phyloP scores from a whole-genome alignment of 2,329 filamentous ascomycete genomes.

The Neurospora crassa region DNA sequence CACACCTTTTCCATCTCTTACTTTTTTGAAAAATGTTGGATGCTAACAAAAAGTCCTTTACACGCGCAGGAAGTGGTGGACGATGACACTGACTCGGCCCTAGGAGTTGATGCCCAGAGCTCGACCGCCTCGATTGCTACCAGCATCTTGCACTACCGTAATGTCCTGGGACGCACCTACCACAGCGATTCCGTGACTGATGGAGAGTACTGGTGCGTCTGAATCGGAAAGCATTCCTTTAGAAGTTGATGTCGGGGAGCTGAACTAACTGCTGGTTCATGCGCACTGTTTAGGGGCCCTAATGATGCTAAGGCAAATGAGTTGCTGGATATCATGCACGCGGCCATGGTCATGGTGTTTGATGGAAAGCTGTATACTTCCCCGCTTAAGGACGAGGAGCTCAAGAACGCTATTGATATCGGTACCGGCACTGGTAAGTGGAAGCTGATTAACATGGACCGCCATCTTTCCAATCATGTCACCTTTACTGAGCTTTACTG shows the following conservation, averaged over 20 bases:
- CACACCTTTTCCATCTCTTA: neutral
- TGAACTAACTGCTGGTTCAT: neutral
- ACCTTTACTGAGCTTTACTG: neutral
- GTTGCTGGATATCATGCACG: neutral
- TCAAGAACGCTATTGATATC: neutral
- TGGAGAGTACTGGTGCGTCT: slow-evolving; percentile 18
- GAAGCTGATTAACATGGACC: no score
- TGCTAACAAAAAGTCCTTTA: neutral
- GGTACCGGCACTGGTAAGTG: neutral
- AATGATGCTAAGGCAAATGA: slow-evolving; percentile 3
- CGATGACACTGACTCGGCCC: slow-evolving; percentile 1
- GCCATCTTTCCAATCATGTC: neutral
- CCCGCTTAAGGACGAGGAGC: no score
- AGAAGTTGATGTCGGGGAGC: no score
- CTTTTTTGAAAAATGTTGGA: neutral
- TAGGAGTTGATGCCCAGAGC: neutral
- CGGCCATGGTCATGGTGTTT: neutral
- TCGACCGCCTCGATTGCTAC: slow-evolving; percentile 4
- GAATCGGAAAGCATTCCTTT: neutral
- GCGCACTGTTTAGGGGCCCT: neutral
- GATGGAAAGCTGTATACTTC: neutral
- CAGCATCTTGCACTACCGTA: slow-evolving; percentile 11
- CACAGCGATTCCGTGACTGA: slow-evolving; percentile 9
- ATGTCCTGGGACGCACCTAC: slow-evolving; percentile 2
- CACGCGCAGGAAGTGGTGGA: neutral